Conservation (phyloP, 164 flowering plant genomes). For the Houttuynia cordata region DNA sequence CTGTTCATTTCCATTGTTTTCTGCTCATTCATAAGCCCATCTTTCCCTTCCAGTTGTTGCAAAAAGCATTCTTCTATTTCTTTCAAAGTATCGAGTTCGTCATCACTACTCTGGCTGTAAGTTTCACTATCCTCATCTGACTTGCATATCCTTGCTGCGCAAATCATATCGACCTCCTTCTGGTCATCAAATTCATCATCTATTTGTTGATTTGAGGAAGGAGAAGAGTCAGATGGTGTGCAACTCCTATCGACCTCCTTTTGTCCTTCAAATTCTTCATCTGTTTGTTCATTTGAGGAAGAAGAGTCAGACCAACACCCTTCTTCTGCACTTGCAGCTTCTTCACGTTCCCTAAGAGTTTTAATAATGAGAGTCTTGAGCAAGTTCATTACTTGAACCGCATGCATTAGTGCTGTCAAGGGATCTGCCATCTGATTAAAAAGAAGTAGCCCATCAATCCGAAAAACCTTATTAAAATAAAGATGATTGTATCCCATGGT, state of each 20-base stretch:
- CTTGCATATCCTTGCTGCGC: conserved; percentile 35
- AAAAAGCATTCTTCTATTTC: conserved; percentile 71
- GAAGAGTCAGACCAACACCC: conserved; percentile 53
- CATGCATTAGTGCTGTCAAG: conserved; percentile 93
- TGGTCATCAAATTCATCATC: conserved; percentile 46
- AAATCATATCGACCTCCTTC: conserved; percentile 55
- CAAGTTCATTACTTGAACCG: conserved; percentile 98
- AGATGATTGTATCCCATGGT: background rate
- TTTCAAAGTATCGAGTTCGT: conserved; percentile 27
- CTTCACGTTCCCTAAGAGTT: conserved; percentile 71
- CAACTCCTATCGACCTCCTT: conserved; percentile 59
- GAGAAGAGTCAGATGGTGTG: conserved; percentile 57
- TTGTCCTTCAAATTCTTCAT: conserved; percentile 44
- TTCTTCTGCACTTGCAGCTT: conserved; percentile 25
- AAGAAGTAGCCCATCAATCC: background rate
- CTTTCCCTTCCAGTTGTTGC: conserved; percentile 39
- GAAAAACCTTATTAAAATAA: background rate
- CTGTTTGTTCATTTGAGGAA: conserved; percentile 36
- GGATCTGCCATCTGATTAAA: conserved; percentile 88
- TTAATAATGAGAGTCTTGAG: conserved; percentile 74
- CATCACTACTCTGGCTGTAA: conserved; percentile 27
- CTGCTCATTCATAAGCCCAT: conserved; percentile 5
- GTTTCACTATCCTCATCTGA: conserved; percentile 35
- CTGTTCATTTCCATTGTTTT: background rate
- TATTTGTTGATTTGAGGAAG: conserved; percentile 31